These are phyloP conservation scores for Candida takata DNA, from an alignment of 805 yeast genomes.

Conservation along the genomic window DNA sequence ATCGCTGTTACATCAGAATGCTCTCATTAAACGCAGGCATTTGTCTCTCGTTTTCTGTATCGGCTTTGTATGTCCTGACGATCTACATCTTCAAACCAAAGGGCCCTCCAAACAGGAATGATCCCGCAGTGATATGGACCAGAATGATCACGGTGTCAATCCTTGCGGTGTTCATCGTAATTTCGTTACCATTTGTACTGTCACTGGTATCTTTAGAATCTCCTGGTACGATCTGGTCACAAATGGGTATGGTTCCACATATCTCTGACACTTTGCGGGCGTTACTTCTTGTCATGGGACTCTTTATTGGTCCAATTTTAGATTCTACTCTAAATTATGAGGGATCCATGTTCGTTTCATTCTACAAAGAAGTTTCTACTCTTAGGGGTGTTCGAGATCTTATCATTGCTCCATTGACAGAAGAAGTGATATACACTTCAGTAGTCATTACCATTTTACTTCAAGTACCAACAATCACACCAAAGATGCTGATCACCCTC, in stretches of 20 bases:
- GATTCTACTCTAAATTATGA: conserved; percentile 27
- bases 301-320: conserved; percentile 44
- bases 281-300: conserved; percentile 28
- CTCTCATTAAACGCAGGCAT: conserved; percentile 10
- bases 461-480: conserved; percentile 19
- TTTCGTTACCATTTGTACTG: conserved; percentile 7
- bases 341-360: conserved; percentile 6
- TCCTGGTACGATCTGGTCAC: conserved; percentile 7
- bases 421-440: conserved; percentile 65
- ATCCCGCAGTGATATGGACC: conserved; percentile 34
- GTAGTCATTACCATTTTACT: conserved; percentile 28
- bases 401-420: conserved; percentile 69
- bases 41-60: conserved; percentile 27
- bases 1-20: no score
- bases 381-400: conserved; percentile 47
- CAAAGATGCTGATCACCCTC: conserved; percentile 23
- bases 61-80: conserved; percentile 40
- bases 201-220: conserved; percentile 6
- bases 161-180: conserved; percentile 4
- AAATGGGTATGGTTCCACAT: conserved; percentile 34
- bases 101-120: conserved; percentile 30
- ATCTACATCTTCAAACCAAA: conserved; percentile 27
- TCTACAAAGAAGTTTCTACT: conserved; percentile 20
- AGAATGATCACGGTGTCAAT: conserved; percentile 33
- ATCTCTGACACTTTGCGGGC: conserved; percentile 19